Evolutionary conservation across 495 filamentous ascomycete genomes (phyloP).

Genomic region (Aspergillus baeticus): DNA sequence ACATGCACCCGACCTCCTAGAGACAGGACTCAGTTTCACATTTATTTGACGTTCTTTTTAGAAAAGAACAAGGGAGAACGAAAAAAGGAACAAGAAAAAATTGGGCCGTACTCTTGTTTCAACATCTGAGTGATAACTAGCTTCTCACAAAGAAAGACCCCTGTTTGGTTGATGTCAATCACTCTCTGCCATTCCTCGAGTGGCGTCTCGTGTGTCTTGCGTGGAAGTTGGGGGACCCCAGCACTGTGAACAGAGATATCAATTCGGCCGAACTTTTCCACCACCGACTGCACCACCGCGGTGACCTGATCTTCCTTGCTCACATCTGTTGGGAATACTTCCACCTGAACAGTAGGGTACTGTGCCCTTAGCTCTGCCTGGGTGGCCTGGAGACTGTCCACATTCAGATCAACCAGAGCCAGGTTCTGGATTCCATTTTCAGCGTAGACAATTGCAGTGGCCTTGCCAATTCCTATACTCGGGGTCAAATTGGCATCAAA

Average conservation of each 20-base stretch:
- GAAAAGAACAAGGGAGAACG: neutral
- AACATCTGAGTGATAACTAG: slow-evolving; percentile 50
- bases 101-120: slow-evolving; percentile 35
- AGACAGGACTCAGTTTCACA: slow-evolving; percentile 12
- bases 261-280: slow-evolving; percentile 39
- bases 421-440: slow-evolving; percentile 22
- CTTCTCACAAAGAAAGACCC: slow-evolving; percentile 47
- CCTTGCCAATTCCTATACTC: slow-evolving; percentile 33
- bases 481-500: too few relatives aligned
- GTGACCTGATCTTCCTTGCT: slow-evolving; percentile 24
- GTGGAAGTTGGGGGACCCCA: slow-evolving; percentile 26
- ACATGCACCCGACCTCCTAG: too few relatives aligned
- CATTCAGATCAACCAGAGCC: slow-evolving; percentile 24
- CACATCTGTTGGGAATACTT: slow-evolving; percentile 20
- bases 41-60: too few relatives aligned
- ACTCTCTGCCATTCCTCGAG: slow-evolving; percentile 40
- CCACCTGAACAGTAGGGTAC: slow-evolving; percentile 13
- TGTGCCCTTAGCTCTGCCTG: slow-evolving; percentile 8
- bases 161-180: slow-evolving; percentile 45
- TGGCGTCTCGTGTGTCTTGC: slow-evolving; percentile 30
- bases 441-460: slow-evolving; percentile 22
- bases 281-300: slow-evolving; percentile 14
- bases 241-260: slow-evolving; percentile 54
- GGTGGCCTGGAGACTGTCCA: slow-evolving; percentile 13
- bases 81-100: too few relatives aligned